Conservation (phyloP, 208 protist species). For the Crithidia sp. region DNA sequence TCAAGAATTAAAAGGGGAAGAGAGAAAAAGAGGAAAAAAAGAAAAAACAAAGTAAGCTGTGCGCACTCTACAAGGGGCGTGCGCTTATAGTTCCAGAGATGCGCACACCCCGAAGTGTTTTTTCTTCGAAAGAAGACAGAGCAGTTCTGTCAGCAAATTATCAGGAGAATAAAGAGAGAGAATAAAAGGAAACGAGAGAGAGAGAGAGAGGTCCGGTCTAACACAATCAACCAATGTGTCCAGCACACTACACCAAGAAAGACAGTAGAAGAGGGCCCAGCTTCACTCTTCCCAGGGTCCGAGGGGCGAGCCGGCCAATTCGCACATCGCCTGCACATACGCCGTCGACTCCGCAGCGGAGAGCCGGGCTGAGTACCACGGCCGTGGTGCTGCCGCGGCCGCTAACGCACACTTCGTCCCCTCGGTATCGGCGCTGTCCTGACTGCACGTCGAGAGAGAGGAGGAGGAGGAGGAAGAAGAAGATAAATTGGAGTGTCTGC, state of each 20-base stretch:
- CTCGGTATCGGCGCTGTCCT: background rate
- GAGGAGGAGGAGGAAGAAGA: background rate
- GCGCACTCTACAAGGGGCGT: too few species aligned
- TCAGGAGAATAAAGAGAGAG: too few species aligned
- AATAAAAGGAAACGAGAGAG: too few species aligned
- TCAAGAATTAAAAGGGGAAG: background rate
- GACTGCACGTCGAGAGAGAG: background rate
- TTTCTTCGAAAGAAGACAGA: background rate
- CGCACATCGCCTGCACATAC: slow-evolving; percentile 4
- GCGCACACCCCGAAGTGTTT: too few species aligned
- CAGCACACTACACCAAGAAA: background rate
- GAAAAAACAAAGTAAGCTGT: too few species aligned
- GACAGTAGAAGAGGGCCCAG: background rate
- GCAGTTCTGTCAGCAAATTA: background rate
- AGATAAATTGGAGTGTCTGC: too few species aligned
- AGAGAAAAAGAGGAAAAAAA: background rate
- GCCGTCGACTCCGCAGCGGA: background rate
- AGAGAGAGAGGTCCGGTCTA: too few species aligned
- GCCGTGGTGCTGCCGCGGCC: background rate
- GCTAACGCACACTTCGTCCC: background rate
- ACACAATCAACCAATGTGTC: background rate
- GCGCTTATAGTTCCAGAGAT: too few species aligned
- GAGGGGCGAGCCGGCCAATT: slow-evolving; percentile 5
- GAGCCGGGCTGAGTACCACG: background rate
- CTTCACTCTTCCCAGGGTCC: slow-evolving; percentile 18